Evolutionary conservation across 768 basidiomycete species (phyloP).

Genomic region (Trametes cubensis): DNA sequence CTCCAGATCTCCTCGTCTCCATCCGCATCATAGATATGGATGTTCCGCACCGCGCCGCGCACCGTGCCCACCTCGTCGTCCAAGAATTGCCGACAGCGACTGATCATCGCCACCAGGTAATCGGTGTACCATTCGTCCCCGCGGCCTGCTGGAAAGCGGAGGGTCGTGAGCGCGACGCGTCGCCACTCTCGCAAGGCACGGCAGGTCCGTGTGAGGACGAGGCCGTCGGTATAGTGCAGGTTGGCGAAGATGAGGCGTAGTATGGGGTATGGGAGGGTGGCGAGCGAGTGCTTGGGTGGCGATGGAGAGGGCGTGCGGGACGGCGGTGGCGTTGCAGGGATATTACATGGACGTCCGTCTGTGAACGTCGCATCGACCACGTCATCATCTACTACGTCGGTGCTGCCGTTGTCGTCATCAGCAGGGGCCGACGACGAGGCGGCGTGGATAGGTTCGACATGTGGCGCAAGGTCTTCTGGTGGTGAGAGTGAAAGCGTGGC

Average conservation of each 20-base stretch:
- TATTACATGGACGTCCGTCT: too few relatives aligned
- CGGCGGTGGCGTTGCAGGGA: background rate
- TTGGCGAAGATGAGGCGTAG: background rate
- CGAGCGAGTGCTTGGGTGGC: background rate
- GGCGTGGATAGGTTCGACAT: too few relatives aligned
- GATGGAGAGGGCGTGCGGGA: background rate
- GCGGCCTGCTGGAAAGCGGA: background rate
- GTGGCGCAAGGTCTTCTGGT: too few relatives aligned
- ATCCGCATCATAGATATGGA: background rate
- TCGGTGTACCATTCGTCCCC: background rate
- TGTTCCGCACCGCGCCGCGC: background rate
- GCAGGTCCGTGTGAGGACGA: conserved; percentile 5
- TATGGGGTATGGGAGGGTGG: background rate
- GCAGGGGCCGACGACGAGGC: too few relatives aligned
- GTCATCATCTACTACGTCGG: too few relatives aligned
- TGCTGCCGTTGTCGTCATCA: too few relatives aligned
- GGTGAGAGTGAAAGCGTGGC: too few relatives aligned
- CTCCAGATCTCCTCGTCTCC: background rate
- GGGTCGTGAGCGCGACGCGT: background rate
- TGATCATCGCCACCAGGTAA: background rate
- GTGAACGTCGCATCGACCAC: too few relatives aligned
- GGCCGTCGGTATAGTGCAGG: conserved; percentile 3
- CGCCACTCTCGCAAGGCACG: background rate
- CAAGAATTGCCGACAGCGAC: background rate
- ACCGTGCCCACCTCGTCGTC: background rate